phyloP scores from a whole-genome alignment of 257 asterid species.

The Voacanga thouarsii region DNA sequence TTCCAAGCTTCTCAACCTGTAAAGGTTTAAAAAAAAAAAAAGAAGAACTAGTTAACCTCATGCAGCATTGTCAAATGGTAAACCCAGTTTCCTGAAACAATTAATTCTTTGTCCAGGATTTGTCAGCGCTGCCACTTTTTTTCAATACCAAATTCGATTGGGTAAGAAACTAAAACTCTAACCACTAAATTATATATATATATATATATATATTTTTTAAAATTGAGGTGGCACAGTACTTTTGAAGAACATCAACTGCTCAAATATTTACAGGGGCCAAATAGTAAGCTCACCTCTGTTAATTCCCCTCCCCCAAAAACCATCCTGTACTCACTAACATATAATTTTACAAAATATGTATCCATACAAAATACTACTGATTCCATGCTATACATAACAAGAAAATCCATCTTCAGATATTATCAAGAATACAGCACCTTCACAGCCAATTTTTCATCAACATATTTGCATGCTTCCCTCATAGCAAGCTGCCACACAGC shows the following conservation, averaged over 20 bases:
- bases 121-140: neutral
- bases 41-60: neutral
- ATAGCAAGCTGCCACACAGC: conserved; percentile 72
- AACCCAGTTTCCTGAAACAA: neutral
- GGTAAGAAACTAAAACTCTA: neutral
- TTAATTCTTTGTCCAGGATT: neutral
- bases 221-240: neutral
- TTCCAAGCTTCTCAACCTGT: conserved; percentile 97
- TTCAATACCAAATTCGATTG: neutral
- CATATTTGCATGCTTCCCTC: conserved; percentile 99
- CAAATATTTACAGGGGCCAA: neutral
- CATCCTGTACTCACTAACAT: neutral
- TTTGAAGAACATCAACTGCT: neutral
- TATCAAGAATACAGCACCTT: conserved; percentile 46
- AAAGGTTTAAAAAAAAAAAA: conserved; percentile 7
- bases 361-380: neutral
- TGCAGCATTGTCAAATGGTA: neutral
- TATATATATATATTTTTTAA: too few relatives aligned
- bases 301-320: neutral
- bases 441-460: conserved; percentile 81
- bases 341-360: neutral
- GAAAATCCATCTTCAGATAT: neutral
- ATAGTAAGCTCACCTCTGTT: neutral
- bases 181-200: neutral
- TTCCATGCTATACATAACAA: neutral